These are phyloP conservation scores for Microdochium bolleyi DNA, from an alignment of 2,329 filamentous ascomycete genomes.

Conservation along the genomic window DNA sequence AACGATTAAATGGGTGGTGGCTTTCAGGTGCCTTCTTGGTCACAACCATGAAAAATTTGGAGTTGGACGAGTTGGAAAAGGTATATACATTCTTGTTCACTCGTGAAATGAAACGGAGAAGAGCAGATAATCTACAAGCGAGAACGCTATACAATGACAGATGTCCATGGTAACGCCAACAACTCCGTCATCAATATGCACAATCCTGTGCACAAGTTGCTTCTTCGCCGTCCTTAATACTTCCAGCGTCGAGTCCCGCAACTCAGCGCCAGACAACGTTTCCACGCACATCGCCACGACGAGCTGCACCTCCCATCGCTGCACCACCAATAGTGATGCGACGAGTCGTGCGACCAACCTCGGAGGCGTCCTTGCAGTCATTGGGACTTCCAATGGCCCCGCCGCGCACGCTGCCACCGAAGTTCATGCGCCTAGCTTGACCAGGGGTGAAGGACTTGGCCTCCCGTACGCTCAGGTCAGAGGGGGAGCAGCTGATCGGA, in stretches of 20 bases:
- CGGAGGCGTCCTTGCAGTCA: conserved; percentile 10
- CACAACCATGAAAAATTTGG: too few relatives aligned
- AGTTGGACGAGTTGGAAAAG: background rate
- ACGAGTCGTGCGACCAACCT: conserved; percentile 18
- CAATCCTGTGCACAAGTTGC: too few relatives aligned
- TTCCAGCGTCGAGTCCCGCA: too few relatives aligned
- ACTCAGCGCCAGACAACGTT: background rate
- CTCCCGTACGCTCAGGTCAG: conserved; percentile 22
- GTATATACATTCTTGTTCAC: background rate
- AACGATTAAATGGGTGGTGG: too few relatives aligned
- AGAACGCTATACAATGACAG: background rate
- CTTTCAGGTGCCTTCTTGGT: too few relatives aligned
- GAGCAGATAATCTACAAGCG: background rate
- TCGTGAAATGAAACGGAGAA: background rate
- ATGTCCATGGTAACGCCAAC: background rate
- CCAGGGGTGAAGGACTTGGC: conserved; percentile 38
- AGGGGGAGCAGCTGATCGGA: conserved; percentile 43
- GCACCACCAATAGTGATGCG: conserved; percentile 34
- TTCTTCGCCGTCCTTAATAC: too few relatives aligned
- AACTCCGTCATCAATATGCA: background rate
- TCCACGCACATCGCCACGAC: background rate
- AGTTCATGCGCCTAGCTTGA: conserved; percentile 50
- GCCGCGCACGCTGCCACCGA: conserved; percentile 31
- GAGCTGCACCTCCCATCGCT: conserved; percentile 11
- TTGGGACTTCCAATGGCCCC: conserved; percentile 8